These are phyloP conservation scores for Calycina herbarum DNA, from an alignment of 2,329 filamentous ascomycete genomes.

Conservation along the genomic window DNA sequence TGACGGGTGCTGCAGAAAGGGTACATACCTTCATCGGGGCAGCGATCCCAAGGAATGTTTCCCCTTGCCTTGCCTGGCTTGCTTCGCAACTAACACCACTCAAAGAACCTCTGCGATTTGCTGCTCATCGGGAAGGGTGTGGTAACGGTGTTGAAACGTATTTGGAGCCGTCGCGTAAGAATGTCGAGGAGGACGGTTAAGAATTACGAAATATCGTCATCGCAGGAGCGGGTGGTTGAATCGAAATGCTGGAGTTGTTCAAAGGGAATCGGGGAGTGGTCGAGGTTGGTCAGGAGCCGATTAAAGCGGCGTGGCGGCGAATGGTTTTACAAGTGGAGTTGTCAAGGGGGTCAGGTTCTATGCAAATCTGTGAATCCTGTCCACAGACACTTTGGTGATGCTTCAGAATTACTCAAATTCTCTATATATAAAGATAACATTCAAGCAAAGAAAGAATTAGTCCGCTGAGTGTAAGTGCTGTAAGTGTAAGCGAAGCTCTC, in stretches of 20 bases:
- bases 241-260: conserved; percentile 10
- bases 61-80: conserved; percentile 31
- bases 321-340: not conserved
- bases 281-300: conserved; percentile 7
- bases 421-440: not conserved
- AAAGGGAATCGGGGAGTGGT: conserved; percentile 13
- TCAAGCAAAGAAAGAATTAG: not conserved
- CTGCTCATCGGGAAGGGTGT: conserved; percentile 36
- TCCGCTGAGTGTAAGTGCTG: not conserved
- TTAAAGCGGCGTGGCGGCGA: not conserved
- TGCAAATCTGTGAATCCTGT: conserved; percentile 2
- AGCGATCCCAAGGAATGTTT: conserved; percentile 26
- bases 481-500: not conserved
- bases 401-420: not conserved
- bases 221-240: conserved; percentile 20
- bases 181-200: conserved; percentile 15
- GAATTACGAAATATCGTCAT: conserved; percentile 19
- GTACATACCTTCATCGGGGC: conserved; percentile 37
- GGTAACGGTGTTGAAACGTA: conserved; percentile 15
- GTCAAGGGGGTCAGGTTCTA: not conserved
- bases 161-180: conserved; percentile 15
- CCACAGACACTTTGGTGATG: not conserved
- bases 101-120: conserved; percentile 29
- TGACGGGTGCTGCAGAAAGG: conserved; percentile 13
- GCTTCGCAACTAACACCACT: conserved; percentile 34